These are phyloP conservation scores for Tuber brumale DNA, from an alignment of 495 filamentous ascomycete species.

Conservation along the genomic window DNA sequence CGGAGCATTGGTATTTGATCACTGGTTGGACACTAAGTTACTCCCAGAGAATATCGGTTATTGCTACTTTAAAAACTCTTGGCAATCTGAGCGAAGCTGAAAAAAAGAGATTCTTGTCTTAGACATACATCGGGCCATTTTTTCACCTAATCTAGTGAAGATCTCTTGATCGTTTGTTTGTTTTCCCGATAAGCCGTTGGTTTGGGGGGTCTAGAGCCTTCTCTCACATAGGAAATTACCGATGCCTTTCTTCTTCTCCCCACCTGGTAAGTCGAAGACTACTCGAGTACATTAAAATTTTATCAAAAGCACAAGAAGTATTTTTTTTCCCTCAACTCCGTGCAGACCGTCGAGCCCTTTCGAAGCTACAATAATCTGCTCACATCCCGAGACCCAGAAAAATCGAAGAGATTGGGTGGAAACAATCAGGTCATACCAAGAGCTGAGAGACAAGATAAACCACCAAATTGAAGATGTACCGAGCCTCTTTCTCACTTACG, in stretches of 20 bases:
- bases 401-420: not conserved
- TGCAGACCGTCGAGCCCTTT: not conserved
- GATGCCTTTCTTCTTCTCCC: not conserved
- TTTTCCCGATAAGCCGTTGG: not conserved
- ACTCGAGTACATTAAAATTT: not conserved
- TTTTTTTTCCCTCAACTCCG: not conserved
- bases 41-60: not conserved
- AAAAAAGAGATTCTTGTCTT: not conserved
- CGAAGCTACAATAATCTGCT: not conserved
- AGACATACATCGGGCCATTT: not conserved
- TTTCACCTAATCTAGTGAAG: not conserved
- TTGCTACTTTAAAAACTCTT: not conserved
- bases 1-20: not conserved
- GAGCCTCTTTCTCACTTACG: not conserved
- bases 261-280: not conserved
- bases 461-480: not conserved
- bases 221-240: not conserved
- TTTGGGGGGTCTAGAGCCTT: not conserved
- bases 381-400: not conserved
- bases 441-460: not conserved
- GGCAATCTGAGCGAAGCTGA: not conserved
- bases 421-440: not conserved
- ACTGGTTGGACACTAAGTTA: too few species aligned
- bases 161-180: not conserved
- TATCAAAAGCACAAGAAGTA: not conserved